phyloP scores from a whole-genome alignment of 2,329 filamentous ascomycete species.

The Trichoderma koningiopsis region DNA sequence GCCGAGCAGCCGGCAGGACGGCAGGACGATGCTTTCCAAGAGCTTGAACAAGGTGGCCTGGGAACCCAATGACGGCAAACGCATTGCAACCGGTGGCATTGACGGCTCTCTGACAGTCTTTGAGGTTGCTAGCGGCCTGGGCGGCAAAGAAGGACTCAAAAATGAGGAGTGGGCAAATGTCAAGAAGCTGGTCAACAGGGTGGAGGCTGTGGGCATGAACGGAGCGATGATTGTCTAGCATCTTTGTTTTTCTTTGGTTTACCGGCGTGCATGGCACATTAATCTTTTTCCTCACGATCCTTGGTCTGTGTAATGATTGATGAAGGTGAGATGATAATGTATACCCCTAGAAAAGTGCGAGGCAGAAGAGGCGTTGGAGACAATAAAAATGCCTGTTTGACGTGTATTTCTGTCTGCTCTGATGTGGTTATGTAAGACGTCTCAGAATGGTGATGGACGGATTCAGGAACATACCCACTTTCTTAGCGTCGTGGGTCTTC shows the following conservation, averaged over 20 bases:
- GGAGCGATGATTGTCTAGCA: conserved; percentile 47
- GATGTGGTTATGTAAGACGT: neutral
- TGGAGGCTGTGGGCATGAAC: conserved; percentile 64
- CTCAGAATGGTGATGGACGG: neutral
- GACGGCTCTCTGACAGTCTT: conserved; percentile 91
- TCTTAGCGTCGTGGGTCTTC: conserved; percentile 8
- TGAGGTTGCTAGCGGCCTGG: conserved; percentile 80
- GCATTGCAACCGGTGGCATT: conserved; percentile 86
- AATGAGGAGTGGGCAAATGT: conserved; percentile 91
- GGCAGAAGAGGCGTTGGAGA: neutral
- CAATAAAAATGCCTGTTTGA: neutral
- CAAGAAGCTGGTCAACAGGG: conserved; percentile 80
- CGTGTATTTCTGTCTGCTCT: neutral
- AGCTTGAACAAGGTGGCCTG: conserved; percentile 93
- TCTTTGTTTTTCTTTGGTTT: conserved; percentile 13
- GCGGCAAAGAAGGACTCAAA: conserved; percentile 80
- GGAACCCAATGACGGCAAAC: conserved; percentile 86
- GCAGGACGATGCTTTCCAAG: conserved; percentile 71
- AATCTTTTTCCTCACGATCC: conserved; percentile 11
- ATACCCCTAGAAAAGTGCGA: conserved; percentile 25
- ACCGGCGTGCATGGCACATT: conserved; percentile 17
- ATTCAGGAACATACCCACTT: neutral
- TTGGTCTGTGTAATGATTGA: conserved; percentile 18
- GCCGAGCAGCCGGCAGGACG: conserved; percentile 67
- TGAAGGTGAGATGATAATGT: conserved; percentile 20